These are phyloP conservation scores for Scutellaria minor DNA, from an alignment of 257 asterid genomes.

Conservation along the genomic window DNA sequence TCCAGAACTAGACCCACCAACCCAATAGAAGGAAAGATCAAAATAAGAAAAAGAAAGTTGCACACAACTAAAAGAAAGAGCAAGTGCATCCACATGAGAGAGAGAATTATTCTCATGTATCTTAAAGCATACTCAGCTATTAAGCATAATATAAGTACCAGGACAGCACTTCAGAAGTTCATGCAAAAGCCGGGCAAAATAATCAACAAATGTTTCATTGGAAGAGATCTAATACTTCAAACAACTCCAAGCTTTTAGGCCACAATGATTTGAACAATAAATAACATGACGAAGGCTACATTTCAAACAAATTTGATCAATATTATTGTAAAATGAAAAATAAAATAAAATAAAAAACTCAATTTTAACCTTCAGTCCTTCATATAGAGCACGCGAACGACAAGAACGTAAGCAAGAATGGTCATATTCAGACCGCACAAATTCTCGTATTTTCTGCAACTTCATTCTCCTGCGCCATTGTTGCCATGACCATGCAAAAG, in stretches of 20 bases:
- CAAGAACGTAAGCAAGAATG: slow-evolving; percentile 99
- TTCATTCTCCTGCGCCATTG: slow-evolving; percentile 96
- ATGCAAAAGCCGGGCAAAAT: slow-evolving; percentile 10
- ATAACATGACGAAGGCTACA: slow-evolving; percentile 22
- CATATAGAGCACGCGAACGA: slow-evolving; percentile 99
- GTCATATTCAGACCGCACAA: slow-evolving; percentile 96
- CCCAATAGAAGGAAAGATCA: not conserved
- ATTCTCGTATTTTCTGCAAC: slow-evolving; percentile 88
- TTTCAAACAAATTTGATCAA: not conserved
- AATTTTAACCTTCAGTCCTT: slow-evolving; percentile 87
- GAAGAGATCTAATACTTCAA: slow-evolving; percentile 14
- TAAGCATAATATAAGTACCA: not conserved
- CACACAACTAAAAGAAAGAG: slow-evolving; percentile 21
- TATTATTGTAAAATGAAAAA: not conserved
- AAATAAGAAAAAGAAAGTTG: not conserved
- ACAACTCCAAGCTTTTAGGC: not conserved
- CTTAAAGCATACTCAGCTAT: slow-evolving; percentile 13
- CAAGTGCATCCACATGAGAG: not conserved
- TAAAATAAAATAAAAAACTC: slow-evolving; percentile 11
- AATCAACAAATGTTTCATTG: not conserved
- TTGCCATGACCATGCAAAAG: slow-evolving; percentile 99
- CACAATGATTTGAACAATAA: slow-evolving; percentile 4
- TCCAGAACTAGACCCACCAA: not conserved
- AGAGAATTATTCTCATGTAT: not conserved
- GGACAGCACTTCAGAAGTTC: not conserved